Base-by-base conservation (phyloP, 1,284 basidiomycete genomes). In the Neotropicomus parvogracilis region DNA sequence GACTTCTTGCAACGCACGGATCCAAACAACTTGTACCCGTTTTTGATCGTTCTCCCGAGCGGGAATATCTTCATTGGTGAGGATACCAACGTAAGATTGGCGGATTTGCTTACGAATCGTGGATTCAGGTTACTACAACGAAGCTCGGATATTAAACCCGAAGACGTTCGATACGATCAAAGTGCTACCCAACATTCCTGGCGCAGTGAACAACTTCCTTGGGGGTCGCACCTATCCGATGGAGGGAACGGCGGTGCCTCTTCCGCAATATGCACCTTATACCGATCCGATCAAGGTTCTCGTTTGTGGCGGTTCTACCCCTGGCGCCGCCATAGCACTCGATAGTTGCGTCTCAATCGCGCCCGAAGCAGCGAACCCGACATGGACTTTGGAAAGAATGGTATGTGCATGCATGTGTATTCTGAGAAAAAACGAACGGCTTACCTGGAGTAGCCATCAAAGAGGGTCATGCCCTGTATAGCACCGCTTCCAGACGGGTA, bases 201-300 rank as follows among this genome's bases (percentile, higher is more conserved):
- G 79, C 0, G 74, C 81, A 0, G 86, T 89, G 16, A 85, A 82
- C 53, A 81, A 86, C 53, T 83, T 86, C 63, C 66, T 77, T 17
- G 83, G 71, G 14, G 86, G 88, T 26, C 79, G 89, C 20, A 85
- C 84, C 3, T 92, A 91, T 57, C 89, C 89, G 2, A 73, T 87
- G 59, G 81, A 85, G 59, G 87, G 85, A 10, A 74, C 85, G 2
- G 78, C 81, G 0, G 76, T 87, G 21, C 64, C 89, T 12, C 70
- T 91, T 13, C 89, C 87, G 6, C 81, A 83, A 55, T 63, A 75
- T 44, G 75, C 81, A 0, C 86, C 86, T 0, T 89, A 88, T 59
- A 82, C 85, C 0, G 81, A 82, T 45, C 79, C 81, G n/a, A 65
- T 85, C 3, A 73, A 77, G 40, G 61, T 91, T 13, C 61, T 92